These are phyloP conservation scores for Penicillium sclerotigenum DNA, from an alignment of 2,329 filamentous ascomycete species.

Conservation along the genomic window DNA sequence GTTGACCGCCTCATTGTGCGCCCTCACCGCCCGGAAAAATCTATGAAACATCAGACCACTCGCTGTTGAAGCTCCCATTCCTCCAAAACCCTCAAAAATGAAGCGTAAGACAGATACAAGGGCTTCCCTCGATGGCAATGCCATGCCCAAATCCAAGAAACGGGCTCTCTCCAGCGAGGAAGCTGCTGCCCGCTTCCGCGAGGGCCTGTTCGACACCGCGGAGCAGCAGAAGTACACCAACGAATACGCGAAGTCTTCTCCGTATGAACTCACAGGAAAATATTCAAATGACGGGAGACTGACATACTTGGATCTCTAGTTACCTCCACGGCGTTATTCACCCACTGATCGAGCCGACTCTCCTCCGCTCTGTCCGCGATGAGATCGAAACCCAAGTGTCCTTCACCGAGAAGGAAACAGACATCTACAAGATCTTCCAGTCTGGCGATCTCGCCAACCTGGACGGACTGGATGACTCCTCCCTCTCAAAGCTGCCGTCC, in stretches of 20 bases:
- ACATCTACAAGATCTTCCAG: slow-evolving; percentile 99
- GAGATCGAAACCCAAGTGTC: slow-evolving; percentile 89
- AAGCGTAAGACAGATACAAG: slow-evolving; percentile 45
- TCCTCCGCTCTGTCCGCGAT: slow-evolving; percentile 79
- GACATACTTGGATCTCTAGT: slow-evolving; percentile 31
- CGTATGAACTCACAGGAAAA: slow-evolving; percentile 32
- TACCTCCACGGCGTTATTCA: slow-evolving; percentile 94
- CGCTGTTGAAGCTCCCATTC: not conserved
- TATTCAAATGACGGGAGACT: slow-evolving; percentile 1
- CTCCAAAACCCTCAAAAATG: slow-evolving; percentile 29
- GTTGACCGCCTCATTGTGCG: slow-evolving; percentile 2
- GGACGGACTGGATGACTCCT: slow-evolving; percentile 84
- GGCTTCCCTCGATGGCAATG: slow-evolving; percentile 31
- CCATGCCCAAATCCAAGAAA: slow-evolving; percentile 38
- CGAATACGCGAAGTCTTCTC: slow-evolving; percentile 42
- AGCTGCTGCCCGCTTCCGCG: slow-evolving; percentile 42
- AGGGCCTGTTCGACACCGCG: slow-evolving; percentile 43
- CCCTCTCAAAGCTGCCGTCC: slow-evolving; percentile 80
- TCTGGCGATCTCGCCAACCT: slow-evolving; percentile 96
- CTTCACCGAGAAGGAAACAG: slow-evolving; percentile 97
- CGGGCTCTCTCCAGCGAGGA: slow-evolving; percentile 39
- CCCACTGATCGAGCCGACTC: slow-evolving; percentile 70
- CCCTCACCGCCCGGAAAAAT: slow-evolving; percentile 20
- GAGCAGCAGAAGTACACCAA: slow-evolving; percentile 44
- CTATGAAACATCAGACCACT: slow-evolving; percentile 18